These are phyloP conservation scores for Thozetella sp. DNA, from an alignment of 495 filamentous ascomycete species.

Conservation along the genomic window DNA sequence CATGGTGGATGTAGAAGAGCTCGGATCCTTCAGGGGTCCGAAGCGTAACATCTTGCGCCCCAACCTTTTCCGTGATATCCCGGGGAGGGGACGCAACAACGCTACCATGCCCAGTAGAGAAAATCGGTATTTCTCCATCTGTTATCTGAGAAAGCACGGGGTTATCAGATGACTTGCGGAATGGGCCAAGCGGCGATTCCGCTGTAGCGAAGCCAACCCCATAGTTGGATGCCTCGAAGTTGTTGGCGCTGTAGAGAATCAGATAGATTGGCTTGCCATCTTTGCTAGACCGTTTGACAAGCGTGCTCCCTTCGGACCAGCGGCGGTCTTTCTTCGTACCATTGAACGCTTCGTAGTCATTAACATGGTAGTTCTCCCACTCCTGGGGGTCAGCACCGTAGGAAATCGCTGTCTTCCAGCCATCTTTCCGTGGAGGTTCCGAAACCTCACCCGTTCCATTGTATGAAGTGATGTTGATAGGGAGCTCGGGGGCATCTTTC, in stretches of 20 bases:
- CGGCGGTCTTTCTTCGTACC: conserved; percentile 8
- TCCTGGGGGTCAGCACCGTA: conserved; percentile 7
- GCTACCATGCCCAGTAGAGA: conserved; percentile 5
- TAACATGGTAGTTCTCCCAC: conserved; percentile 6
- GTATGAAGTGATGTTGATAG: conserved; percentile 6
- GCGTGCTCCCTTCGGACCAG: conserved; percentile 8
- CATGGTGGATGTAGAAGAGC: conserved; percentile 8
- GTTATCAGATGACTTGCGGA: conserved; percentile 5
- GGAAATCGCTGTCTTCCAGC: conserved; percentile 6
- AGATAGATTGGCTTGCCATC: conserved; percentile 5
- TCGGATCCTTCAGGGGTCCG: conserved; percentile 3
- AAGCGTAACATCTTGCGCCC: conserved; percentile 6
- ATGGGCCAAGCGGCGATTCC: conserved; percentile 2
- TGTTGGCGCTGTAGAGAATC: conserved; percentile 7
- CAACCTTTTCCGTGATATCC: neutral
- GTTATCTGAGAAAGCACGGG: conserved; percentile 1
- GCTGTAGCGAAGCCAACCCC: conserved; percentile 6
- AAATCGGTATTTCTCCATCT: conserved; percentile 2
- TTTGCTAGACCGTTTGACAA: neutral
- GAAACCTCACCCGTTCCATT: conserved; percentile 4
- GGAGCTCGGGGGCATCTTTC: conserved; percentile 1
- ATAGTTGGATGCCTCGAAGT: conserved; percentile 8
- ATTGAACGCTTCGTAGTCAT: conserved; percentile 5
- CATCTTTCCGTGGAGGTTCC: conserved; percentile 2
- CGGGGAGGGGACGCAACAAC: conserved; percentile 3